Evolutionary conservation across 2,329 filamentous ascomycete species (phyloP), one percentile per base, ranked within the genome.

Genomic region (Fusarium subglutinans): DNA sequence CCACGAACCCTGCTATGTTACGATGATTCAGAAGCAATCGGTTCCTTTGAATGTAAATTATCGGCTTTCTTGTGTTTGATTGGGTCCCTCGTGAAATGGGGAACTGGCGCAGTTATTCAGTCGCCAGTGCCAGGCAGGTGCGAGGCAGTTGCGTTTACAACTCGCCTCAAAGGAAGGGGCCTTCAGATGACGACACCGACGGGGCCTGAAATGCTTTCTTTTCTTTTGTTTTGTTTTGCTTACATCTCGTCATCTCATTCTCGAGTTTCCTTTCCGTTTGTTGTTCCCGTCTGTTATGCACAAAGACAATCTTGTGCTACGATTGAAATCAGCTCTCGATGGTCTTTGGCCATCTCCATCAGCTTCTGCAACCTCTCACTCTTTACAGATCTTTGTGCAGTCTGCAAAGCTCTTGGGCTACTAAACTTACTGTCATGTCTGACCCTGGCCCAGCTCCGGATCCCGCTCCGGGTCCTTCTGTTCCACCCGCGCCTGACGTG

Each of bases 401-500:
- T 28, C 35, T 17, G n/a, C 5, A 35, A 26, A 43, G 8, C 28
- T 38, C 33, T 37, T 28, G 15, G 6, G 5, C n/a, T 28, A 37
- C 33, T 35, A 35, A 35, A 55, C 15, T 22, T 26, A 28, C 22
- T 30, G 6, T 13, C 44, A 73, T 71, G 61, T 54, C 62, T 60
- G 45, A 20, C 7, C 24, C 43, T 26, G 17, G 17, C 5, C 38
- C 38, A 6, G 38, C 45, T 17, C 40, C 57, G 28, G n/a, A 10
- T n/a, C 26, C 48, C 35, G 48, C 26, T 30, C 13, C 43, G 24
- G 53, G 33, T 38, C 20, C 45, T 33, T 53, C n/a, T 38, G 20
- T 65, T 57, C 48, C 63, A 28, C 66, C 59, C 7, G 55, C 51
- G 5, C 35, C 47, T 37, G 60, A 63, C 20, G 61, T 70, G 47